phyloP scores from a whole-genome alignment of 306 rosid genomes.

The Ormosia emarginata region DNA sequence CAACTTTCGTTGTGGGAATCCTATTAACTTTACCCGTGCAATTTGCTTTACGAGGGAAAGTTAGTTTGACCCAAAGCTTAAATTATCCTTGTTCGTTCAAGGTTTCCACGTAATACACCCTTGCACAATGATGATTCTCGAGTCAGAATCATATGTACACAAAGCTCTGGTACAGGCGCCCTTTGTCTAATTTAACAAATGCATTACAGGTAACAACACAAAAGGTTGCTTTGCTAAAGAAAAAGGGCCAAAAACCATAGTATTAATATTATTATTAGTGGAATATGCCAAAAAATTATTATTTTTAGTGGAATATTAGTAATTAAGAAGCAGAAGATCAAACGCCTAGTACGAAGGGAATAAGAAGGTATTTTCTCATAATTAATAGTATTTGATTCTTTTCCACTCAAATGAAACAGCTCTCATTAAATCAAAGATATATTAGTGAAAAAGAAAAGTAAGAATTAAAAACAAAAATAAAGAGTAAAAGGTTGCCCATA shows the following conservation, averaged over 20 bases:
- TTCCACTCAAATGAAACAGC: background rate
- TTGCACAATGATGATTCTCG: background rate
- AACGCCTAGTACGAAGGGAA: background rate
- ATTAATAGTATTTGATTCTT: background rate
- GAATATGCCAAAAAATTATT: background rate
- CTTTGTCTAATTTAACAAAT: background rate
- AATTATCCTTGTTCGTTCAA: background rate
- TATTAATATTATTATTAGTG: no score
- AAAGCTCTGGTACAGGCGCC: background rate
- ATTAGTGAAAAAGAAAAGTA: background rate
- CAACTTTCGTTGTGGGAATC: background rate
- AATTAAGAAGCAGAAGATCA: background rate
- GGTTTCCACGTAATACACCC: background rate
- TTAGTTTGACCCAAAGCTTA: background rate
- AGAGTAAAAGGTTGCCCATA: background rate
- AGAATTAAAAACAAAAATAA: background rate
- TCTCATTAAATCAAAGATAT: background rate
- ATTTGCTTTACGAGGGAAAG: background rate
- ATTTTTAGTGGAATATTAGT: background rate
- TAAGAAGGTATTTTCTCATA: background rate
- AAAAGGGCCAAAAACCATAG: background rate
- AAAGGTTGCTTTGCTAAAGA: slow-evolving; percentile 18
- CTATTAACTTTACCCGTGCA: background rate
- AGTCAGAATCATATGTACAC: background rate
- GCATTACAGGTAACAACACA: slow-evolving; percentile 19